These are phyloP conservation scores for Fragaria iinumae DNA, from an alignment of 306 rosid genomes.

Conservation along the genomic window DNA sequence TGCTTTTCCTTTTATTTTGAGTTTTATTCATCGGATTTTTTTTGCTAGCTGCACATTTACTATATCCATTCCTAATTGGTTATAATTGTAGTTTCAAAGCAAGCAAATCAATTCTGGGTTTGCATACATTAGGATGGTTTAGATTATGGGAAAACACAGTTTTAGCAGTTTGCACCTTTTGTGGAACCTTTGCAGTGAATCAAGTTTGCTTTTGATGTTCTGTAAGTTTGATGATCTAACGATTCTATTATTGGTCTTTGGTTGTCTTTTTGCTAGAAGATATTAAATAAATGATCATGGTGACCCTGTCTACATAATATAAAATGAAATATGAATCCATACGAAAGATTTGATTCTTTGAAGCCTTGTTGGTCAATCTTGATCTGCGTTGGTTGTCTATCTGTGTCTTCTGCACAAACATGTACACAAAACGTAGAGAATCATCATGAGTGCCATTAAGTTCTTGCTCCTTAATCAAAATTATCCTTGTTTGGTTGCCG, in stretches of 20 bases:
- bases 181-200: background rate
- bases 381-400: conserved; percentile 36
- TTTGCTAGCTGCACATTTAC: background rate
- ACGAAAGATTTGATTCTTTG: conserved; percentile 52
- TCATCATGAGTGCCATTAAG: background rate
- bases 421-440: conserved; percentile 17
- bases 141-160: background rate
- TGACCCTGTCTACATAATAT: conserved; percentile 1
- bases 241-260: background rate
- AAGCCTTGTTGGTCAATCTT: conserved; percentile 32
- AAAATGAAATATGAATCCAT: conserved; percentile 22
- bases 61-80: background rate
- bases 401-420: conserved; percentile 11
- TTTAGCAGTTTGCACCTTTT: background rate
- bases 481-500: conserved; percentile 2
- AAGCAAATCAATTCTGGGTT: background rate
- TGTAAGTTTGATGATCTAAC: background rate
- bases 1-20: background rate
- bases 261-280: conserved; percentile 24
- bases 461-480: background rate
- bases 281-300: background rate
- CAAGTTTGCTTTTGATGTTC: background rate
- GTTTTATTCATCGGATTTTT: background rate
- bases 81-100: background rate
- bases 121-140: background rate